phyloP scores from a whole-genome alignment of 495 filamentous ascomycete genomes.

The Lichina pygmaea region DNA sequence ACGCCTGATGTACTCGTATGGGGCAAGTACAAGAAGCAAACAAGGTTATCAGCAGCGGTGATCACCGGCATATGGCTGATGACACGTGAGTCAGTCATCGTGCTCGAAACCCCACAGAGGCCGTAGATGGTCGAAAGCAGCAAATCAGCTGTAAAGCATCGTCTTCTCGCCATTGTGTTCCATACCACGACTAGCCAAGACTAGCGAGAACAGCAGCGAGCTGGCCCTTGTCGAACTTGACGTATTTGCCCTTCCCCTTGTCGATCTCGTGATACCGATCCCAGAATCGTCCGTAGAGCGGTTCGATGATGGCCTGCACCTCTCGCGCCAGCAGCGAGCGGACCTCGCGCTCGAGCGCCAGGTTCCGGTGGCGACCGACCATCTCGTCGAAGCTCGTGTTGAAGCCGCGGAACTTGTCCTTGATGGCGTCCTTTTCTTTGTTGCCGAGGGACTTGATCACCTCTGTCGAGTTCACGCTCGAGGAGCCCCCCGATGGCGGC shows the following conservation, averaged over 20 bases:
- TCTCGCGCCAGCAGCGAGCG: constrained; percentile 48
- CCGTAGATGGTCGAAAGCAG: too few relatives aligned
- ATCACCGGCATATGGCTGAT: too few relatives aligned
- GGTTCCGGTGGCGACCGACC: constrained; percentile 53
- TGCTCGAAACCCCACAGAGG: too few relatives aligned
- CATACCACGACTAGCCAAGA: constrained; percentile 3
- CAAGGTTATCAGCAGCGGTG: too few relatives aligned
- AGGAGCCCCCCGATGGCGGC: constrained; percentile 35
- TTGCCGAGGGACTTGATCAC: constrained; percentile 59
- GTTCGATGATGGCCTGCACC: constrained; percentile 71
- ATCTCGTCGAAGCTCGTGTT: constrained; percentile 78
- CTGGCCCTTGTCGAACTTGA: constrained; percentile 69
- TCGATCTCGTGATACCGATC: constrained; percentile 96
- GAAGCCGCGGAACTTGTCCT: constrained; percentile 84
- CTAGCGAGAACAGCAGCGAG: constrained; percentile 10
- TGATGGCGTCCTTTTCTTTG: constrained; percentile 86
- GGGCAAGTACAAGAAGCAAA: too few relatives aligned
- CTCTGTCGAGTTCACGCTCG: constrained; percentile 40
- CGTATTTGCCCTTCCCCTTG: constrained; percentile 89
- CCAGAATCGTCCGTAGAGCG: constrained; percentile 84
- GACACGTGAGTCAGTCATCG: too few relatives aligned
- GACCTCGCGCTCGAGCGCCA: constrained; percentile 64
- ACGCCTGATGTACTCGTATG: too few relatives aligned
- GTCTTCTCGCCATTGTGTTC: too few relatives aligned
- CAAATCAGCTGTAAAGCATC: too few relatives aligned